Percentiles rank a stretch among this genome's conserved stretches.
Evolutionary conservation across 768 basidiomycete genomes (phyloP).

Genomic region (Thelephora ganbajun): DNA sequence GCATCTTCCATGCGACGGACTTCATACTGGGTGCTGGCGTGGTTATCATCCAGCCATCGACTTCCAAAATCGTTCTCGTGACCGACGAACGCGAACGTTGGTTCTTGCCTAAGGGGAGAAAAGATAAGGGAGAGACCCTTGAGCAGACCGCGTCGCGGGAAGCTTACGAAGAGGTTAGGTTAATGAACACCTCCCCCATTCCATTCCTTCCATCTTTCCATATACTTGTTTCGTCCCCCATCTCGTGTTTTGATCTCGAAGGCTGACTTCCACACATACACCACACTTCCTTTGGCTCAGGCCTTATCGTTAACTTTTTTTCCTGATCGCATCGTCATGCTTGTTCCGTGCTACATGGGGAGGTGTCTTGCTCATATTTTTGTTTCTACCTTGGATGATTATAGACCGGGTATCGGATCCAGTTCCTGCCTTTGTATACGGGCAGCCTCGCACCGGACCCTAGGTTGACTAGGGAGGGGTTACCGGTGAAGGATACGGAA

Average conservation of each 20-base stretch:
- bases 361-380: not conserved
- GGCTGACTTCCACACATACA: no score
- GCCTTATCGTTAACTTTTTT: no score
- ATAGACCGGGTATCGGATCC: slow-evolving; percentile 36
- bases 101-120: slow-evolving; percentile 53
- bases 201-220: no score
- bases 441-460: slow-evolving; percentile 25
- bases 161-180: slow-evolving; percentile 62
- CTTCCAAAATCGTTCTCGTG: slow-evolving; percentile 37
- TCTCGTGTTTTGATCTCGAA: not conserved
- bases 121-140: slow-evolving; percentile 50
- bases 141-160: slow-evolving; percentile 48
- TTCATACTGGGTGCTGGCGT: slow-evolving; percentile 49
- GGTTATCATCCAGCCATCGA: slow-evolving; percentile 48
- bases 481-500: slow-evolving; percentile 21
- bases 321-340: no score
- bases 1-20: slow-evolving; percentile 33
- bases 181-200: no score
- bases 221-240: not conserved
- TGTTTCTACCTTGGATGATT: not conserved
- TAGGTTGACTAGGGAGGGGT: not conserved
- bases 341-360: no score
- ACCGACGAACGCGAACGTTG: slow-evolving; percentile 17
- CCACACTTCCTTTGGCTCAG: no score
- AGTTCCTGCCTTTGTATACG: slow-evolving; percentile 32